These are phyloP conservation scores for Euphorbia peplus DNA, from an alignment of 345 rosid genomes.

Conservation along the genomic window DNA sequence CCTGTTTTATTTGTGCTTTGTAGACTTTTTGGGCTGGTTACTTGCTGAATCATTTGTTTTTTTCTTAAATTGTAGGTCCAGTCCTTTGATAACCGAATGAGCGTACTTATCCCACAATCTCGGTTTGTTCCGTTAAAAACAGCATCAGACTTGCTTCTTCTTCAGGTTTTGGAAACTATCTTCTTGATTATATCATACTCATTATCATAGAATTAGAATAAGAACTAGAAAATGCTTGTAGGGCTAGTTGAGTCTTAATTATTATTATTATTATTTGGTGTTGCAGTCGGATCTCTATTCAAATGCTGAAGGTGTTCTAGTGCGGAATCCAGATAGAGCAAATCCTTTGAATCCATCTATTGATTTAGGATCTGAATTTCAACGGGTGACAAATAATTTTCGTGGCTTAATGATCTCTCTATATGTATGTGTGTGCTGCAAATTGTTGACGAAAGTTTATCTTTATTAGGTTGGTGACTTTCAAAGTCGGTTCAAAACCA, in stretches of 20 bases:
- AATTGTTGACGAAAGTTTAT: slow-evolving; percentile 4
- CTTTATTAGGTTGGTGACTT: slow-evolving; percentile 42
- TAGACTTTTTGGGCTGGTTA: slow-evolving; percentile 7
- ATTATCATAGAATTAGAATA: slow-evolving; percentile 6
- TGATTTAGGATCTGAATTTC: slow-evolving; percentile 51
- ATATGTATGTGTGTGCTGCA: background rate
- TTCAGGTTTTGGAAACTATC: slow-evolving; percentile 38
- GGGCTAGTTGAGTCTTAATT: background rate
- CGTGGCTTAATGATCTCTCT: background rate
- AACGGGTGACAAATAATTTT: slow-evolving; percentile 36
- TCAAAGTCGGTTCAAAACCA: slow-evolving; percentile 45
- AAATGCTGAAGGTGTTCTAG: slow-evolving; percentile 34
- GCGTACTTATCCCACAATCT: slow-evolving; percentile 44
- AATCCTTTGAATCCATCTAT: slow-evolving; percentile 45
- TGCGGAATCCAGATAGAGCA: slow-evolving; percentile 35
- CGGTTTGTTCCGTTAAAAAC: slow-evolving; percentile 41
- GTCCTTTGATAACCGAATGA: slow-evolving; percentile 44
- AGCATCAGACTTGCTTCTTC: slow-evolving; percentile 53
- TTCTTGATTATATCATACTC: background rate
- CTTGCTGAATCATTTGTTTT: background rate
- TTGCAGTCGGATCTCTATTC: slow-evolving; percentile 62
- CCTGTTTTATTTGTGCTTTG: slow-evolving; percentile 5
- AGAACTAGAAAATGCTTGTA: slow-evolving; percentile 1
- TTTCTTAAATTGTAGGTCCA: slow-evolving; percentile 21
- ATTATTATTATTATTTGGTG: slow-evolving; percentile 17